A percentile compares a stretch with the other conserved stretches of the same genome.
phyloP scores from a whole-genome alignment of 768 basidiomycete genomes.

The Pseudohyphozyma bogoriensis region DNA sequence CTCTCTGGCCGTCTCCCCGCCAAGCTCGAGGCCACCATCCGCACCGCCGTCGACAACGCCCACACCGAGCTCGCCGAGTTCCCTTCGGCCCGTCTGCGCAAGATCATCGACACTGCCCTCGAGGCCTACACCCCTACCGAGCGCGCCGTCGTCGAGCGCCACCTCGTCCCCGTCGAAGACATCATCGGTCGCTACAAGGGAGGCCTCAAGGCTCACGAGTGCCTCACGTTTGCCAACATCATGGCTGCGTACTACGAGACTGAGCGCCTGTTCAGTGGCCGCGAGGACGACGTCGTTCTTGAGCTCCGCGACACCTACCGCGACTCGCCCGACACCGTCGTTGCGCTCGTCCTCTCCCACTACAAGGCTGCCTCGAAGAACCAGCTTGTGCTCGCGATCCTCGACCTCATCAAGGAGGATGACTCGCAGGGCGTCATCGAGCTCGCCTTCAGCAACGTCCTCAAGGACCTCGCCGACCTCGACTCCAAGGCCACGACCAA shows the following conservation, averaged over 20 bases:
- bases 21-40: slow-evolving; percentile 79
- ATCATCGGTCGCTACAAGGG: slow-evolving; percentile 67
- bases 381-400: slow-evolving; percentile 70
- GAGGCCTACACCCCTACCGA: slow-evolving; percentile 73
- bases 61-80: slow-evolving; percentile 70
- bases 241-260: slow-evolving; percentile 71
- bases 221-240: slow-evolving; percentile 61
- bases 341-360: slow-evolving; percentile 79
- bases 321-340: slow-evolving; percentile 80
- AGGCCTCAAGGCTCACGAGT: slow-evolving; percentile 81
- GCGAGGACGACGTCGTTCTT: slow-evolving; percentile 84
- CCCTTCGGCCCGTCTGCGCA: slow-evolving; percentile 74
- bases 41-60: slow-evolving; percentile 63
- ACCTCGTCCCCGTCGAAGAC: slow-evolving; percentile 59
- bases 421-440: slow-evolving; percentile 70
- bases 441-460: slow-evolving; percentile 59
- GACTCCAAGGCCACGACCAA: slow-evolving; percentile 90
- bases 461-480: slow-evolving; percentile 70
- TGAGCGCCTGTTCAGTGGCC: slow-evolving; percentile 85
- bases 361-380: slow-evolving; percentile 89
- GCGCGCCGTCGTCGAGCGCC: slow-evolving; percentile 62
- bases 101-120: slow-evolving; percentile 72
- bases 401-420: slow-evolving; percentile 80
- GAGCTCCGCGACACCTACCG: slow-evolving; percentile 84
- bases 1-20: slow-evolving; percentile 86